Evolutionary conservation across 257 asterid species (phyloP), one percentile per base, ranked within the genome.

Genomic region (Henckelia pumila): DNA sequence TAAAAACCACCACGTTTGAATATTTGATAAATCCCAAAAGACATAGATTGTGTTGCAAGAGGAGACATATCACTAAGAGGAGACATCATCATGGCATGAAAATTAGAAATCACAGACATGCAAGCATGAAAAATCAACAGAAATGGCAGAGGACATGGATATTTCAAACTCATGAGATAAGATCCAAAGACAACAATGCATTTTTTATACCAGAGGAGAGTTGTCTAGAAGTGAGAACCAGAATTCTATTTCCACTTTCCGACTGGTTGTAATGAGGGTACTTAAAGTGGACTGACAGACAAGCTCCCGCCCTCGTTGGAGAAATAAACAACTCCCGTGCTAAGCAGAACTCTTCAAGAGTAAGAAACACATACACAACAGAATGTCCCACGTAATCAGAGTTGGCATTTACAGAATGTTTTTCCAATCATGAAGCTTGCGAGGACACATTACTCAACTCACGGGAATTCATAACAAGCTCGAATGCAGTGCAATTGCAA

Each of bases 381-480:
- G n/a, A 35, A 20, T 14, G 11, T 21, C 61, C 2, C 4, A 19
- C 66, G 7, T 28, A 40, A 10, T 55, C 19, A 60, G 56, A 56
- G 19, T 57, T 10, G 37, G 63, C 26, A 47, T 10, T 30, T 16
- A 23, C 59, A 24, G 28, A 11, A 65, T 9, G 28, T 23, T 40
- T 26, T 60, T 28, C 23, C 16, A 2, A 55, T 30, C 63, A 58
- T n/a, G 56, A 60, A 44, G 74, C 28, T 29, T 44, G 61, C 21
- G 61, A 63, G 59, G 68, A 59, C 63, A 29, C 49, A 56, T 47
- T 28, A n/a, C 66, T 63, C n/a, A 47, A 59, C 37, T 23, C 2
- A 56, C 22, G 28, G 61, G 75, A 73, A 69, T 53, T 24, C 58
- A 63, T n/a, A 19, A 25, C 63, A 72, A 26, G 70, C 57, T 17